Evolutionary conservation across 148 eudicot species (phyloP).

Genomic region (Rhododendron ovatum): DNA sequence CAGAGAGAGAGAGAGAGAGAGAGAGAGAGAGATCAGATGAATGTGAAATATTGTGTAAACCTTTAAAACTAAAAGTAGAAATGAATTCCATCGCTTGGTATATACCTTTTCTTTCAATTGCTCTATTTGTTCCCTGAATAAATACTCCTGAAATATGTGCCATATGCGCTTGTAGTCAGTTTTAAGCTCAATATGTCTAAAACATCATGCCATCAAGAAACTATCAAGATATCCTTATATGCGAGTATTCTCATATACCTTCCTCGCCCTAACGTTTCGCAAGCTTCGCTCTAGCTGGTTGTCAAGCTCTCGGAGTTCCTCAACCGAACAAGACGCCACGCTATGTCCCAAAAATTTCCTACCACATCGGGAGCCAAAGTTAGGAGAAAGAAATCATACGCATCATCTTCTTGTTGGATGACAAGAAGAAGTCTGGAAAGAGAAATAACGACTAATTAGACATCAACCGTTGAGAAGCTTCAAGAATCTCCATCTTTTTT

Average conservation of each 20-base stretch:
- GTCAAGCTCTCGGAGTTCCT: constrained; percentile 36
- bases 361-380: background rate
- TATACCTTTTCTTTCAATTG: constrained; percentile 29
- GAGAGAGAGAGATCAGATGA: background rate
- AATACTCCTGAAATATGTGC: constrained; percentile 19
- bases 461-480: constrained; percentile 32
- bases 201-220: background rate
- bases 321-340: constrained; percentile 22
- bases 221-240: background rate
- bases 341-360: constrained; percentile 38
- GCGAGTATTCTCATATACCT: constrained; percentile 19
- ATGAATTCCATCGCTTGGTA: background rate
- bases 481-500: constrained; percentile 33
- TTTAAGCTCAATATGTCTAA: background rate
- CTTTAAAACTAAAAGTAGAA: background rate
- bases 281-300: constrained; percentile 37
- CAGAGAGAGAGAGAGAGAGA: background rate
- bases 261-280: constrained; percentile 26
- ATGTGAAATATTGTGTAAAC: background rate
- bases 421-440: background rate
- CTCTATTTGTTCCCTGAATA: constrained; percentile 29
- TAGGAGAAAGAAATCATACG: background rate
- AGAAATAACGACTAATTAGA: background rate
- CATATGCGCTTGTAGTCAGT: background rate
- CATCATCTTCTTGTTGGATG: background rate